Evolutionary conservation across 2,329 filamentous ascomycete genomes (phyloP).

Genomic region (Ascochyta clinopodiicola): DNA sequence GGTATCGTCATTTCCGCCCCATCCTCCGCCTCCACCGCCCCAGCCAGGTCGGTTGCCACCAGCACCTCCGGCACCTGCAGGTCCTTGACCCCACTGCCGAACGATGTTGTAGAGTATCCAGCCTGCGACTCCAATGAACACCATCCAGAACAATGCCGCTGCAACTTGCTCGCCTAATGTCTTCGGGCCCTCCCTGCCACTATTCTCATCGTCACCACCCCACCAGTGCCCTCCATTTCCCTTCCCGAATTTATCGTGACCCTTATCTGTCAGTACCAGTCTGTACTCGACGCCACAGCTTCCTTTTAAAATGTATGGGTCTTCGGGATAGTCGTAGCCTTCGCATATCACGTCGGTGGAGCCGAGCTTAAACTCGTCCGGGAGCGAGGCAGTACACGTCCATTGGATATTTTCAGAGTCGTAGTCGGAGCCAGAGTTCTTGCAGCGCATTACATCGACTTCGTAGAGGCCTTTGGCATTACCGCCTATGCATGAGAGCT

Average conservation of each 20-base stretch:
- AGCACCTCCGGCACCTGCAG: slow-evolving; percentile 26
- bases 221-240: slow-evolving; percentile 53
- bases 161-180: slow-evolving; percentile 38
- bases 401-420: slow-evolving; percentile 85
- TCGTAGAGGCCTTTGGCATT: slow-evolving; percentile 68
- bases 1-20: slow-evolving; percentile 37
- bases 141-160: slow-evolving; percentile 62
- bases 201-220: slow-evolving; percentile 46
- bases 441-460: slow-evolving; percentile 86
- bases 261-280: slow-evolving; percentile 76
- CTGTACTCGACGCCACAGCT: slow-evolving; percentile 93
- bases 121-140: slow-evolving; percentile 66
- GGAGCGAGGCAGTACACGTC: slow-evolving; percentile 77
- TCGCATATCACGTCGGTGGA: slow-evolving; percentile 92
- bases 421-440: slow-evolving; percentile 83
- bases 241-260: slow-evolving; percentile 72
- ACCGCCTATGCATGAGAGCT: slow-evolving; percentile 78
- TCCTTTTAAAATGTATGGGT: slow-evolving; percentile 86
- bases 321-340: slow-evolving; percentile 77
- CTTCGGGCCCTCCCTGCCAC: slow-evolving; percentile 48
- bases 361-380: slow-evolving; percentile 74
- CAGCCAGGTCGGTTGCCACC: slow-evolving; percentile 42
- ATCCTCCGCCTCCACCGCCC: slow-evolving; percentile 51
- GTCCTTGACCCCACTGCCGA: slow-evolving; percentile 34
- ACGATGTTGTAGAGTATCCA: slow-evolving; percentile 70